Percentiles rank a stretch among this genome's conserved stretches.
Conservation (phyloP, 2,329 filamentous ascomycete genomes). For the Hypoxylon sp. region DNA sequence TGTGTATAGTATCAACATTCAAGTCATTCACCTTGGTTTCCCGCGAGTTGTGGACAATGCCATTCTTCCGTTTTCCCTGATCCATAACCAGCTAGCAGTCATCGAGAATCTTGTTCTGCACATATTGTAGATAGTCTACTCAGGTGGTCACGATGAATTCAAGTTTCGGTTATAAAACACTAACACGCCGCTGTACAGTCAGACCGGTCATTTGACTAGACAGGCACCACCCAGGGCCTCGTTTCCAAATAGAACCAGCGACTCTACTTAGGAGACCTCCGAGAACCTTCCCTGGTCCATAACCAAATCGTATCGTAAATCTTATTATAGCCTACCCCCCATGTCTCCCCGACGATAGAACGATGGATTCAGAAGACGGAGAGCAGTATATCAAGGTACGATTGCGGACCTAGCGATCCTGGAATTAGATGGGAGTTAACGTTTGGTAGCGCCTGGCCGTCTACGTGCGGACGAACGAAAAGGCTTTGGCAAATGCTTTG, state of each 20-base stretch:
- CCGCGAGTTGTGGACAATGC: conserved; percentile 42
- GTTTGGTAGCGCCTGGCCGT: conserved; percentile 84
- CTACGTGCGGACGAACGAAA: conserved; percentile 97
- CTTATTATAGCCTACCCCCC: conserved; percentile 41
- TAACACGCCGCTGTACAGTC: conserved; percentile 31
- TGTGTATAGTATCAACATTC: conserved; percentile 19
- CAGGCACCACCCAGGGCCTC: conserved; percentile 24
- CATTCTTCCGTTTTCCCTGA: conserved; percentile 29
- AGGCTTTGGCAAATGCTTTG: conserved; percentile 93
- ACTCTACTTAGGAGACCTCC: conserved; percentile 23
- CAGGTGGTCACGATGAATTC: conserved; percentile 23
- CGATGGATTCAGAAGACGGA: conserved; percentile 90
- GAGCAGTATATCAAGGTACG: conserved; percentile 87
- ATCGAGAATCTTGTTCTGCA: conserved; percentile 24
- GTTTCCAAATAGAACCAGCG: conserved; percentile 28
- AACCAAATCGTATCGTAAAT: conserved; percentile 24
- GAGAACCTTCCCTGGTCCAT: conserved; percentile 25
- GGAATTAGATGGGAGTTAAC: conserved; percentile 79
- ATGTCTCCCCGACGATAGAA: conserved; percentile 64
- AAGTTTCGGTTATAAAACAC: conserved; percentile 34
- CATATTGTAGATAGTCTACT: conserved; percentile 32
- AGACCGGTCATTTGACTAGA: conserved; percentile 38
- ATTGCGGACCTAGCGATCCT: conserved; percentile 48
- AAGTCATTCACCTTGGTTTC: conserved; percentile 29
- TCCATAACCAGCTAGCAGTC: conserved; percentile 21